Evolutionary conservation across 371 early-diverging fungal species (phyloP).

Genomic region (Dentiscutata heterogama): DNA sequence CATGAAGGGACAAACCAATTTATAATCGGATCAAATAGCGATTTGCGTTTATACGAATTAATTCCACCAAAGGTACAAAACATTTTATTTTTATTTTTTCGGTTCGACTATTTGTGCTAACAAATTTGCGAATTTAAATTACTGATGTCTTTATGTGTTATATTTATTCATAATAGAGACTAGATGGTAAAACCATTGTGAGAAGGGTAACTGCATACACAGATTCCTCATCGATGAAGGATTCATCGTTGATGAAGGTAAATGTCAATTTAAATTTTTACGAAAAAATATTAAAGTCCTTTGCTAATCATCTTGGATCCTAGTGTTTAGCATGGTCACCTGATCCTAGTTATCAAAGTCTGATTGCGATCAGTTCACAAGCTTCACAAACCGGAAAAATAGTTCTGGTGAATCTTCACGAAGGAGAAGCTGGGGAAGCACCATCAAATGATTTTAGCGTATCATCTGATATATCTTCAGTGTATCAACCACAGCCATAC

Average conservation of each 20-base stretch:
- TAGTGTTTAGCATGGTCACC: slow-evolving; percentile 83
- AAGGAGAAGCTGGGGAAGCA: slow-evolving; percentile 48
- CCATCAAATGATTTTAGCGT: slow-evolving; percentile 2
- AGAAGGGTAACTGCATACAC: slow-evolving; percentile 69
- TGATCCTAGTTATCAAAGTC: slow-evolving; percentile 68
- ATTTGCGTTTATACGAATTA: slow-evolving; percentile 77
- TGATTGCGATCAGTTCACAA: slow-evolving; percentile 74
- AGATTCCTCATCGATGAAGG: slow-evolving; percentile 73
- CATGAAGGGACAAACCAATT: slow-evolving; percentile 69
- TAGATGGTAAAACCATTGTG: slow-evolving; percentile 60
- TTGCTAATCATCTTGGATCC: not conserved
- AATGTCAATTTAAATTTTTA: slow-evolving; percentile 47
- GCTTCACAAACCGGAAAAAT: slow-evolving; percentile 69
- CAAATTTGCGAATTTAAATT: not conserved
- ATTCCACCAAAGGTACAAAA: slow-evolving; percentile 59
- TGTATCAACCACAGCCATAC: slow-evolving; percentile 51
- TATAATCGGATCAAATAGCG: slow-evolving; percentile 68
- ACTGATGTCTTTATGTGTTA: not conserved
- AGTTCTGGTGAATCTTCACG: slow-evolving; percentile 67
- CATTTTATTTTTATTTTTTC: no score
- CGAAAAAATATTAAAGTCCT: not conserved
- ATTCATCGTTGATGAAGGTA: slow-evolving; percentile 43
- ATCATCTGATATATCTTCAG: slow-evolving; percentile 23
- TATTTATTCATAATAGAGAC: slow-evolving; percentile 52
- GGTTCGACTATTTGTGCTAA: not conserved